Conservation (phyloP, 495 filamentous ascomycete species). For the Daldinia grandis region DNA sequence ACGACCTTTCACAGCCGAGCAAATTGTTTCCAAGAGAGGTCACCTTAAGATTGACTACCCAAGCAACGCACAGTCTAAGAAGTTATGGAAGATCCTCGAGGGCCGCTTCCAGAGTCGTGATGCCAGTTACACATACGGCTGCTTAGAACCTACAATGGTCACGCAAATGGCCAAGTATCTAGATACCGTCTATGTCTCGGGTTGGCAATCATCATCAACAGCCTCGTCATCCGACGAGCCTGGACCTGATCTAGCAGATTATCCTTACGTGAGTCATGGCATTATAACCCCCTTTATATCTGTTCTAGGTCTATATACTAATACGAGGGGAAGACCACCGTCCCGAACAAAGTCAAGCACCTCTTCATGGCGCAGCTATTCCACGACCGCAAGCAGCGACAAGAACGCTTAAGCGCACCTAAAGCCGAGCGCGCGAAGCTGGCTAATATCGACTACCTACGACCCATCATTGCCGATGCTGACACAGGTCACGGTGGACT, state of each 20-base stretch:
- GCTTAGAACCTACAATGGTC: constrained; percentile 96
- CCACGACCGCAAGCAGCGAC: constrained; percentile 98
- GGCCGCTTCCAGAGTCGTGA: constrained; percentile 82
- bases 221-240: constrained; percentile 94
- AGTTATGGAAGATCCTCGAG: constrained; percentile 92
- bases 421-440: constrained; percentile 75
- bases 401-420: constrained; percentile 86
- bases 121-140: constrained; percentile 94
- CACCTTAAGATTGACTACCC: constrained; percentile 92
- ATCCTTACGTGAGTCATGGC: constrained; percentile 79
- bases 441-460: constrained; percentile 89
- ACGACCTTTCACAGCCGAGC: constrained; percentile 92
- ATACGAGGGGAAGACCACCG: constrained; percentile 74
- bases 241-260: constrained; percentile 97
- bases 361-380: constrained; percentile 98
- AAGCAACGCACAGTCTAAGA: constrained; percentile 87
- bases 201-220: constrained; percentile 98
- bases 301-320: constrained; percentile 5
- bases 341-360: constrained; percentile 97
- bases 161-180: constrained; percentile 99
- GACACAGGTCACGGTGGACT: constrained; percentile 97
- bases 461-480: constrained; percentile 95
- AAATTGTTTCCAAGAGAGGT: constrained; percentile 94
- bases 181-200: constrained; percentile 97
- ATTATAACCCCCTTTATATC: neutral